Evolutionary conservation across 2,329 filamentous ascomycete species (phyloP).

Genomic region (Xylaria digitata): DNA sequence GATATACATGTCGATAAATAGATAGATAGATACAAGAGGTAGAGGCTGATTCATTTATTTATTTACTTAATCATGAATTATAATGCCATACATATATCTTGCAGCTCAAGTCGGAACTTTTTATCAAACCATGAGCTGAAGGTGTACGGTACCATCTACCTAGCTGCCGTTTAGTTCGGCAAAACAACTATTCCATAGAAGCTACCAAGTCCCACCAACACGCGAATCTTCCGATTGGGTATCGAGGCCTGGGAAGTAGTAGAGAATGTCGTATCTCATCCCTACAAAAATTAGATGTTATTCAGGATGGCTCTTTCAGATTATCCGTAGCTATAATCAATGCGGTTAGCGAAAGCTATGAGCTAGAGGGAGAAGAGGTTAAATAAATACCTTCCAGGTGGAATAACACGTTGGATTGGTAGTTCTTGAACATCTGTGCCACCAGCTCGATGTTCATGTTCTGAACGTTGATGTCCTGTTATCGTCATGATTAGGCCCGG

Average conservation of each 20-base stretch:
- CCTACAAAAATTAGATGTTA: too few relatives aligned
- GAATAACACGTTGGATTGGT: slow-evolving; percentile 96
- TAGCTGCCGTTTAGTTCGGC: too few relatives aligned
- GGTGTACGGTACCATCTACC: background rate
- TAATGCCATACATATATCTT: too few relatives aligned
- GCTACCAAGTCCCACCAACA: background rate
- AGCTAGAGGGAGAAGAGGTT: background rate
- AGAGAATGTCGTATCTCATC: background rate
- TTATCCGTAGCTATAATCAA: slow-evolving; percentile 77
- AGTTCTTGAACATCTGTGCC: slow-evolving; percentile 99
- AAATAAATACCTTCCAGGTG: slow-evolving; percentile 84
- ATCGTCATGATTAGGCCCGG: background rate
- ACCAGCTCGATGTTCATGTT: slow-evolving; percentile 99
- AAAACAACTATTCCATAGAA: too few relatives aligned
- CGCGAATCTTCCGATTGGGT: background rate
- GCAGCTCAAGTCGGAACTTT: too few relatives aligned
- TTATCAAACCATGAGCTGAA: background rate
- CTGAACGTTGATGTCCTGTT: slow-evolving; percentile 95
- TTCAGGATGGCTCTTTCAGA: slow-evolving; percentile 78
- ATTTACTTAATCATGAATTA: background rate
- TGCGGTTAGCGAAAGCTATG: slow-evolving; percentile 5
- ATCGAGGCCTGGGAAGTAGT: background rate
- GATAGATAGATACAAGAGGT: too few relatives aligned
- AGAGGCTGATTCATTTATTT: too few relatives aligned
- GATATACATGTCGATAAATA: too few relatives aligned